These are phyloP conservation scores for Fonsecaea multimorphosa DNA, from an alignment of 2,329 filamentous ascomycete species.

Conservation along the genomic window DNA sequence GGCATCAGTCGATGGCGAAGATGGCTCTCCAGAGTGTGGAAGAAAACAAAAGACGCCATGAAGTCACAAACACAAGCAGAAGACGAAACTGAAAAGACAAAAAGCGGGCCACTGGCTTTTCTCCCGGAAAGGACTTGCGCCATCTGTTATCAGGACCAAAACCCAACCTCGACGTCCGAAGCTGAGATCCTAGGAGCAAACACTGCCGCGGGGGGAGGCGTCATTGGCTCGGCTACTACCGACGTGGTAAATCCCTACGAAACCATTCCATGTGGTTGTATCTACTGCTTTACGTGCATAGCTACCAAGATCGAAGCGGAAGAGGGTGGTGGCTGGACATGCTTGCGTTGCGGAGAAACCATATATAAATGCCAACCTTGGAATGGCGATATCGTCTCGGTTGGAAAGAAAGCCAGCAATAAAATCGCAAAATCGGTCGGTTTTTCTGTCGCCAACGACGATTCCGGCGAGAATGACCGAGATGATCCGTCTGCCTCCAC, in stretches of 20 bases:
- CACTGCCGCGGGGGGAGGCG: constrained; percentile 75
- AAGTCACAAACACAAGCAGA: constrained; percentile 52
- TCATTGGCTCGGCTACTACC: constrained; percentile 85
- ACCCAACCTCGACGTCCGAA: constrained; percentile 72
- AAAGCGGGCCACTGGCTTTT: constrained; percentile 78
- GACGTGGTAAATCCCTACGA: constrained; percentile 98
- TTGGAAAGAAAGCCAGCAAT: constrained; percentile 54
- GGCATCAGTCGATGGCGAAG: constrained; percentile 91
- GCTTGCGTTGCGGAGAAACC: constrained; percentile 82
- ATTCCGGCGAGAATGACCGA: constrained; percentile 5
- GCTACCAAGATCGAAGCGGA: constrained; percentile 87
- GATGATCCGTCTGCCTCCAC: constrained; percentile 20
- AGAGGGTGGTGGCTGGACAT: constrained; percentile 92
- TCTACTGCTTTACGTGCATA: constrained; percentile 97
- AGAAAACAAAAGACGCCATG: constrained; percentile 73
- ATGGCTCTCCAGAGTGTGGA: constrained; percentile 87
- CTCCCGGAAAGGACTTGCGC: constrained; percentile 93
- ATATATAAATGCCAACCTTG: constrained; percentile 88
- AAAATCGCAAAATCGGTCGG: constrained; percentile 59
- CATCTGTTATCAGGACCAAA: constrained; percentile 96
- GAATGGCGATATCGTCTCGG: constrained; percentile 79
- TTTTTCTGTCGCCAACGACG: constrained; percentile 51
- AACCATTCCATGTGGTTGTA: constrained; percentile 82
- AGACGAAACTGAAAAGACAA: constrained; percentile 56
- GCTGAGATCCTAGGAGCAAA: constrained; percentile 73